Percentiles rank a stretch among this genome's conserved stretches.
These are phyloP conservation scores for Mortierella alpina DNA, from an alignment of 192 early-diverging fungal species.

Conservation along the genomic window DNA sequence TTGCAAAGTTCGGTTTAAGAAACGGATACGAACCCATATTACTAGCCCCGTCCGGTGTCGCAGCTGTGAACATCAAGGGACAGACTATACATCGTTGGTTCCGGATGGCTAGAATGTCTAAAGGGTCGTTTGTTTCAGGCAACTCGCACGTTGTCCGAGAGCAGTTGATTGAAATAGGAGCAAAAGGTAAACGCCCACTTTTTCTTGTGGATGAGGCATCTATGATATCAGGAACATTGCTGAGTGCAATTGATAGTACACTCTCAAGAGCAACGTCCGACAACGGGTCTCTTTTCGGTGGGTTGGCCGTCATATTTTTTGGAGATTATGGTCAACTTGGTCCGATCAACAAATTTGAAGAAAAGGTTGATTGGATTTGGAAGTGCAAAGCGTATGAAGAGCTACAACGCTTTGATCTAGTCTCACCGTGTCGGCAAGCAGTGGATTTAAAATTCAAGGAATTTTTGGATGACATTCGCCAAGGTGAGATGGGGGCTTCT, in stretches of 20 bases:
- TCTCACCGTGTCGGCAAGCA: constrained; percentile 11
- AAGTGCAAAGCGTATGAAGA: constrained; percentile 2
- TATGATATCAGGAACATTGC: constrained; percentile 15
- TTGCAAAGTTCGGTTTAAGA: not conserved
- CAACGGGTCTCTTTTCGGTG: not conserved
- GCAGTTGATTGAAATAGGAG: constrained; percentile 15
- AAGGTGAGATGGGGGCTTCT: not conserved
- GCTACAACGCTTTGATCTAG: constrained; percentile 4
- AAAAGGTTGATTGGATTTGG: constrained; percentile 17
- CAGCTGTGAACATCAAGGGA: constrained; percentile 24
- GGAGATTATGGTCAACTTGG: constrained; percentile 25
- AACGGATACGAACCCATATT: not conserved
- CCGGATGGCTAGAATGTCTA: constrained; percentile 1
- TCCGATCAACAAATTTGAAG: constrained; percentile 12
- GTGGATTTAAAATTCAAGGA: constrained; percentile 3
- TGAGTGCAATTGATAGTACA: not conserved
- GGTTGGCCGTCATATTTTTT: constrained; percentile 10
- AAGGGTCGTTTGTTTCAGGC: constrained; percentile 1
- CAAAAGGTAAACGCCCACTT: not conserved
- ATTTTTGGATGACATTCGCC: constrained; percentile 3
- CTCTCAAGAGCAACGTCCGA: constrained; percentile 10
- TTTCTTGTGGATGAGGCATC: constrained; percentile 17
- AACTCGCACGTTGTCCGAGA: constrained; percentile 7
- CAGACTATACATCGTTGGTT: constrained; percentile 28
- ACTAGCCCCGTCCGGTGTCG: constrained; percentile 14